Evolutionary conservation across 2,329 filamentous ascomycete genomes (phyloP), one percentile per base, ranked within the genome.

Genomic region (Penicillium crustosum): DNA sequence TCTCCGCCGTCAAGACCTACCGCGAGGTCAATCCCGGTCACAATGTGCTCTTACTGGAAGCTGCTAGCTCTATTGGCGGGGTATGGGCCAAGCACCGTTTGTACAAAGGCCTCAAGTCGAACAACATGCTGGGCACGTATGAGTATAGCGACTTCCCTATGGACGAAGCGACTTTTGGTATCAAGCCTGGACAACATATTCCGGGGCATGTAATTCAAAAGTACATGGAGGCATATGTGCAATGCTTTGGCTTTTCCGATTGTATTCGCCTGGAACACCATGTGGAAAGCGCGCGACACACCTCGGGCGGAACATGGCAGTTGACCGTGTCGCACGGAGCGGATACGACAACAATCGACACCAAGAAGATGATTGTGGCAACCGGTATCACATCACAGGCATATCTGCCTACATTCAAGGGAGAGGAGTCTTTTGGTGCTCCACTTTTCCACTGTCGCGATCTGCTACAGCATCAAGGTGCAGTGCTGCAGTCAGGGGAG

Each of bases 111-210:
- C 79, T 93, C 49, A 89, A 86, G 66, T 86, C 84, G 53, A 93
- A 93, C 73, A 92, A 92, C 67, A 82, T 90, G 70, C 71, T 87
- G 12, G 89, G 89, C 3, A 88, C 85, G 0, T 90, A 87, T 64
- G 88, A 93, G 70, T 91, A 84, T 66, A 84, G 85, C 0, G 89
- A 91, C 65, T 90, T 89, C 59, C 87, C 88, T 19, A 88, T 93
- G 85, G 78, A 81, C 57, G 72, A 76, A 8, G 80, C 80, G 21
- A 79, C 74, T 0, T 87, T 83, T 63, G 77, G 75, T 0, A 72
- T 80, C 23, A 67, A 79, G 50, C 65, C 71, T 7, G 83, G 82
- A 17, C 70, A 86, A 51, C 85, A 89, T 68, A 83, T 89, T 49
- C 81, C 85, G 0, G 86, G 84, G 0, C 61, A 75, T 0, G 79